Base-by-base conservation (phyloP, 1,139 yeast species). In the Pichia sp. region DNA sequence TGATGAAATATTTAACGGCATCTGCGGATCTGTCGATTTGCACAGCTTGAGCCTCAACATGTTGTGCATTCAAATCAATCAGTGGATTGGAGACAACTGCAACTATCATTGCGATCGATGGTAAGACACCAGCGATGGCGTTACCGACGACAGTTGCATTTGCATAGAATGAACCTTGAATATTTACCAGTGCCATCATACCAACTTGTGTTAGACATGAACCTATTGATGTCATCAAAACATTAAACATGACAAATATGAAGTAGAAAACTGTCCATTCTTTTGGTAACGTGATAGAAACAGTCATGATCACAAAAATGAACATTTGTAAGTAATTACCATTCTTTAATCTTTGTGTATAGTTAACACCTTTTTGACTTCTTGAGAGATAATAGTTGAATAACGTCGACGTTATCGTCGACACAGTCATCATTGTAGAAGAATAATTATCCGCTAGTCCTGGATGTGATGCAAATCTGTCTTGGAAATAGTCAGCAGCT, bases 71-170 rank as follows among this genome's bases (percentile, higher is more conserved):
- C n/a, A 38, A 15, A 9, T 24, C 18, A 12, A 46, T 42, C 14
- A 12, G 7, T 3, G 41, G 37, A 30, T 55, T 77, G 63, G 53
- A 21, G 35, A 79, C 54, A 37, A 84, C 75, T 1, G 91, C 79
- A 1, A 79, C 44, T 42, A 91, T 81, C 45, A 90, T 71, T 0
- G 95, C 85, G 15, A 85, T 66, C 0, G 96, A 81, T 1, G 98
- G 98, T 43, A 91, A 69, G 0, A 91, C 96, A 1, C 98, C 98
- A 0, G 97, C 90, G 14, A 91, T 71, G 0, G 96, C 96, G 65
- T 93, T 96, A 1, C 99, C 99, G 6, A 90, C 90, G 86, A 93
- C 87, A 4, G 86, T 86, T 0, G 87, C 95, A 59, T 91, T 95
- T 15, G 91, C 88, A 61, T 82, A 88, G 3, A 80, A 74, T 4